A percentile compares a stretch with the other conserved stretches of the same genome.
These are phyloP conservation scores for Scheffersomyces segobiensis DNA, from an alignment of 1,139 yeast genomes.

Conservation along the genomic window DNA sequence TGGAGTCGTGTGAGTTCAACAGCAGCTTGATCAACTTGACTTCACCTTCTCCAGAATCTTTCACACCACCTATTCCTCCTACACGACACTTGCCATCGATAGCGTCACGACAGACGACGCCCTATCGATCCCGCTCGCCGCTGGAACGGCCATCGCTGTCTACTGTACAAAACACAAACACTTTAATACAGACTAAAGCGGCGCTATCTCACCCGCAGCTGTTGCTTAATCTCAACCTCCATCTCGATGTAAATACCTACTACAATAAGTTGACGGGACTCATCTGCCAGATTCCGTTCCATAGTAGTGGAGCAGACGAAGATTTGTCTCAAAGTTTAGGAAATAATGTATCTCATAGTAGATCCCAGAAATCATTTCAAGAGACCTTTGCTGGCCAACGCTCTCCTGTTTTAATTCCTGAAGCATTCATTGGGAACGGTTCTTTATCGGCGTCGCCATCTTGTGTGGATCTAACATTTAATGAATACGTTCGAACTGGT, in stretches of 20 bases:
- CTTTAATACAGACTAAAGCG: not conserved
- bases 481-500: not conserved
- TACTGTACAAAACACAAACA: not conserved
- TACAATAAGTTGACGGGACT: constrained; percentile 8
- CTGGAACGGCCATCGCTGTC: not conserved
- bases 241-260: constrained; percentile 10
- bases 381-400: not conserved
- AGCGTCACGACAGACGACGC: not conserved
- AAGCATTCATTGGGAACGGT: not conserved
- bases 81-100: not conserved
- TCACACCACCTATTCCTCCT: not conserved
- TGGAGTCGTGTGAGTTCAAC: constrained; percentile 25
- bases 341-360: not conserved
- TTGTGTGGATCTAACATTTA: not conserved
- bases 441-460: not conserved
- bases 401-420: constrained; percentile 2
- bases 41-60: not conserved
- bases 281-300: not conserved
- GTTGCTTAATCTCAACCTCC: not conserved
- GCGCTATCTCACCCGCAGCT: not conserved
- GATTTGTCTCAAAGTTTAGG: not conserved
- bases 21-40: constrained; percentile 16
- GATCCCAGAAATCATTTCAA: not conserved
- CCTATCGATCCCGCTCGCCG: not conserved
- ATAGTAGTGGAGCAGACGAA: not conserved